phyloP scores from a whole-genome alignment of 495 filamentous ascomycete species.

The Elaphomyces granulatus region DNA sequence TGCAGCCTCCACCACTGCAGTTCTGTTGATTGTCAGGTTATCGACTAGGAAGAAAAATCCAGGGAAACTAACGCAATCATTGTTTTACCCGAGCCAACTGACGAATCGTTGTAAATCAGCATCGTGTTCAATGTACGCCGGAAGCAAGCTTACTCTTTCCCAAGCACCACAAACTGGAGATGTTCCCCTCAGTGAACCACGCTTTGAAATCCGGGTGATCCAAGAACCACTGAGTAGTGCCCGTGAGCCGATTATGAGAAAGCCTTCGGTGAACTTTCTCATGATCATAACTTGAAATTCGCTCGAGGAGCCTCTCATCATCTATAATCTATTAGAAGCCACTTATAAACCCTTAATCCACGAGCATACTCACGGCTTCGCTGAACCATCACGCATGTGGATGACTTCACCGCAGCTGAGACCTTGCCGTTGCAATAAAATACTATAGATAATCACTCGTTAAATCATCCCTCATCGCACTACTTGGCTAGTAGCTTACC shows the following conservation, averaged over 20 bases:
- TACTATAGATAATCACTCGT: too few relatives aligned
- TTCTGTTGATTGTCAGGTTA: slow-evolving; percentile 7
- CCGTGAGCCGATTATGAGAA: slow-evolving; percentile 6
- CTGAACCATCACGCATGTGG: too few relatives aligned
- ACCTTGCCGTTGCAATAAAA: too few relatives aligned
- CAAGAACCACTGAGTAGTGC: slow-evolving; percentile 12
- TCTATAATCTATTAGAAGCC: slow-evolving; percentile 1
- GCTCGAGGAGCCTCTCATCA: slow-evolving; percentile 1
- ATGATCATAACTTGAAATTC: slow-evolving; percentile 15
- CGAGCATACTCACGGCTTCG: not conserved
- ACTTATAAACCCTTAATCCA: not conserved
- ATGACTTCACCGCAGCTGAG: too few relatives aligned
- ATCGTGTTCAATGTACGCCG: not conserved
- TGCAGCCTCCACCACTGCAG: slow-evolving; percentile 8
- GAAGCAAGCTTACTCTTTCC: slow-evolving; percentile 14
- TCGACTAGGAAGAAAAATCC: not conserved
- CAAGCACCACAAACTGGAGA: slow-evolving; percentile 14
- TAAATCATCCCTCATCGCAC: not conserved
- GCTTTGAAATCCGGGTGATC: slow-evolving; percentile 11
- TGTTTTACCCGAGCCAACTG: slow-evolving; percentile 18
- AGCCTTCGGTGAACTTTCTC: slow-evolving; percentile 12
- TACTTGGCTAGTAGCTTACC: not conserved
- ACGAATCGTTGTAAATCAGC: slow-evolving; percentile 4
- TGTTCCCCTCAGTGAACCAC: slow-evolving; percentile 6
- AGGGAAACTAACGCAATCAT: slow-evolving; percentile 12